Evolutionary conservation across 306 rosid genomes (phyloP).

Genomic region (Lathyrus aphaca): DNA sequence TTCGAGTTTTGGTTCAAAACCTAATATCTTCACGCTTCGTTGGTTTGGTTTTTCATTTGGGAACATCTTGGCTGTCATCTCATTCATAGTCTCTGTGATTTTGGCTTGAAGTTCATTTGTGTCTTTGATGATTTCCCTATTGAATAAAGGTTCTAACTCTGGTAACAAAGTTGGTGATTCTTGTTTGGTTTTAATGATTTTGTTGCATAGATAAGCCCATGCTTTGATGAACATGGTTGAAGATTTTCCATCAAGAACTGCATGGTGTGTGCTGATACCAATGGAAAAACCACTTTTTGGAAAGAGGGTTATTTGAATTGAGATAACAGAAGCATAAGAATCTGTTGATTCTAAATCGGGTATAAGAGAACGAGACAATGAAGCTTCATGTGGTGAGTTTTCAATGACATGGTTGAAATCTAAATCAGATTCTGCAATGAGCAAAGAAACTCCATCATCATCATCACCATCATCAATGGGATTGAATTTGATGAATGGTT

Average conservation of each 20-base stretch:
- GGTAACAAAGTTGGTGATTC: slow-evolving; percentile 13
- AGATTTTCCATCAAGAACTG: slow-evolving; percentile 57
- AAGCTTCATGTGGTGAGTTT: slow-evolving; percentile 31
- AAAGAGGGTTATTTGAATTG: slow-evolving; percentile 62
- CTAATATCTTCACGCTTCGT: slow-evolving; percentile 26
- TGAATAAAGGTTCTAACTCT: slow-evolving; percentile 48
- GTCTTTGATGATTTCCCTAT: too few relatives aligned
- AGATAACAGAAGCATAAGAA: slow-evolving; percentile 37
- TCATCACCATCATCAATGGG: slow-evolving; percentile 51
- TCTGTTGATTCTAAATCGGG: slow-evolving; percentile 46
- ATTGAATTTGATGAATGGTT: slow-evolving; percentile 47
- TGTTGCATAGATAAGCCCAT: slow-evolving; percentile 50
- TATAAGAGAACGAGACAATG: slow-evolving; percentile 41
- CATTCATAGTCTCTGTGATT: neutral
- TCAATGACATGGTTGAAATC: slow-evolving; percentile 40
- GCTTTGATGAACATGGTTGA: slow-evolving; percentile 55
- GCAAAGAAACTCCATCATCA: slow-evolving; percentile 48
- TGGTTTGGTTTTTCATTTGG: neutral
- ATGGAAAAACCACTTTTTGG: slow-evolving; percentile 53
- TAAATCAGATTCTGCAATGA: slow-evolving; percentile 44
- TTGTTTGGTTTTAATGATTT: neutral
- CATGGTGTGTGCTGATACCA: slow-evolving; percentile 54
- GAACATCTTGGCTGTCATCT: neutral
- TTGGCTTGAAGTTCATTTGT: neutral
- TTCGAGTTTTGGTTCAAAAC: too few relatives aligned